Evolutionary conservation across 441 rosid species (phyloP).

Genomic region (Raphanus hybrid): DNA sequence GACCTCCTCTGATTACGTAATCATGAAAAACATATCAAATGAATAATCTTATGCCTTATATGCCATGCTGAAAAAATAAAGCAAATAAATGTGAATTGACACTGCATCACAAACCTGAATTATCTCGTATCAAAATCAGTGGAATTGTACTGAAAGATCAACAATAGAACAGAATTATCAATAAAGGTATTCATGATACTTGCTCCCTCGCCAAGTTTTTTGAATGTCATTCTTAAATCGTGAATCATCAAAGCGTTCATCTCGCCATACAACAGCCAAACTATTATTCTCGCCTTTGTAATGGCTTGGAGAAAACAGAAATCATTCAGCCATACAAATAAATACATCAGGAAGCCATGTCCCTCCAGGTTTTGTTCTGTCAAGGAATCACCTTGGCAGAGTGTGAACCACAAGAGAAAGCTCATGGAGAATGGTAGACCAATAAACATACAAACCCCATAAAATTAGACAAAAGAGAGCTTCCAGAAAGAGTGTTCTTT

Average conservation of each 20-base stretch:
- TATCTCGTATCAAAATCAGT: neutral
- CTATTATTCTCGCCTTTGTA: constrained; percentile 58
- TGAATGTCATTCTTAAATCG: constrained; percentile 59
- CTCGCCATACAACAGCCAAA: constrained; percentile 77
- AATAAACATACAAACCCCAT: constrained; percentile 54
- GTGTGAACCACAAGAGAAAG: constrained; percentile 62
- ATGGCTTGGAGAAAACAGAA: constrained; percentile 59
- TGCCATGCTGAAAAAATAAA: too few species aligned
- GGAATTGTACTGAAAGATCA: neutral
- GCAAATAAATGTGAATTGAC: too few species aligned
- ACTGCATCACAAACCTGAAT: constrained; percentile 64
- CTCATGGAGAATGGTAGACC: constrained; percentile 70
- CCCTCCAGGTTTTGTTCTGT: constrained; percentile 60
- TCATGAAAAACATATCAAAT: too few species aligned
- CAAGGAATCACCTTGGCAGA: constrained; percentile 71
- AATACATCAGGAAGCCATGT: constrained; percentile 80
- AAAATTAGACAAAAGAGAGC: neutral
- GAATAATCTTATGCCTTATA: too few species aligned
- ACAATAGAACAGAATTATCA: too few species aligned
- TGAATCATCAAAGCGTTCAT: constrained; percentile 64
- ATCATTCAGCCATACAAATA: constrained; percentile 78
- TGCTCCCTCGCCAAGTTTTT: constrained; percentile 74
- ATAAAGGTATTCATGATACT: constrained; percentile 5
- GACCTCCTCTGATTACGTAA: too few species aligned
- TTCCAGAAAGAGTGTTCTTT: neutral